Base-by-base conservation (phyloP, 148 eudicot species). In the Rheum nobile region DNA sequence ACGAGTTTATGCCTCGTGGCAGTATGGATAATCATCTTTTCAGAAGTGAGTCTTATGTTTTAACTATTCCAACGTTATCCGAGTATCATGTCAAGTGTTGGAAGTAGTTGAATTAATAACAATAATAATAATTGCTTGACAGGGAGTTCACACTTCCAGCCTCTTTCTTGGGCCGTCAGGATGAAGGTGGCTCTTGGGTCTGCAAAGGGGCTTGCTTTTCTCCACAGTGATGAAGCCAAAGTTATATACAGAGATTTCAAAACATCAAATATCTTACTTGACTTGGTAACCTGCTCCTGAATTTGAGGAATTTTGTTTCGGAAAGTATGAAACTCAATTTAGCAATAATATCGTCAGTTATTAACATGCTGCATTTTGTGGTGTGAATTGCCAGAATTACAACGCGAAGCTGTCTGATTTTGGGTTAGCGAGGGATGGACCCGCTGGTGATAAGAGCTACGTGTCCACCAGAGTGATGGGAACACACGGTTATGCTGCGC, bases 401-500 rank as follows among this genome's bases (percentile, higher is more conserved):
- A 71, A 79, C 69, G 84, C 84, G 0, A 82, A 82, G 61, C 82
- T 82, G 47, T 82, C 82, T 44, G 82, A 82, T 76, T 82, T 82
- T 50, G 84, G 84, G 21, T 74, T 82, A 71, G 84, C 84, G 28
- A 73, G 80, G 55, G 84, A 82, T 47, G 84, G 84, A 74, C 84
- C 82, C 24, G 79, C 82, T 12, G 84, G 74, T 37, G 84, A 79
- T 74, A 73, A 76, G 39, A 79, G 79, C 70, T 76, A 82, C 54
- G 84, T 82, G 8, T 82, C 82, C 6, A 82, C 82, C 24, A 59
- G 84, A 69, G 82, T 82, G 21, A 82, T 79, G 82, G 84, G 84
- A 50, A 82, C 84, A 12, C 73, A 79, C 55, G 84, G 84, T 46
- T 82, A 82, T 72, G 84, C 84, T 48, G 84, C 84, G 28, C 84